phyloP scores from a whole-genome alignment of 2,329 filamentous ascomycete species.

The Fusarium circinatum region DNA sequence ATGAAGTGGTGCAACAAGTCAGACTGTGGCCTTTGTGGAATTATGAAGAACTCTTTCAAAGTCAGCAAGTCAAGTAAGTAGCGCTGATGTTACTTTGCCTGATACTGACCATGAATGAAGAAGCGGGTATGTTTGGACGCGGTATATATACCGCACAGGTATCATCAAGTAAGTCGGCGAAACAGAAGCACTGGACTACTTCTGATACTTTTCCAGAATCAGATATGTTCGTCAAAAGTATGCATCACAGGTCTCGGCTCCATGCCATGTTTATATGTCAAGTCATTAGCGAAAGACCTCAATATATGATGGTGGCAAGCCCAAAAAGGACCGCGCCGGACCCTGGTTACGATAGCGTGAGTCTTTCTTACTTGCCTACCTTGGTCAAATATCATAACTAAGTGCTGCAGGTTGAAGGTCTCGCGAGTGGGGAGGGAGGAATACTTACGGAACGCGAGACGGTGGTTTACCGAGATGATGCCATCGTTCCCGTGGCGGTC shows the following conservation, averaged over 20 bases:
- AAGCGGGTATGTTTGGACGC: background rate
- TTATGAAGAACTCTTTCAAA: background rate
- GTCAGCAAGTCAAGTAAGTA: background rate
- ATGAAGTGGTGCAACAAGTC: background rate
- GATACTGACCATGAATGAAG: background rate
- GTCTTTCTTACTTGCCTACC: background rate
- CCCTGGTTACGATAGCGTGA: constrained; percentile 6
- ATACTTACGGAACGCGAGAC: background rate
- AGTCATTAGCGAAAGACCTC: background rate
- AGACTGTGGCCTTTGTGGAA: background rate
- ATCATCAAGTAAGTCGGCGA: background rate
- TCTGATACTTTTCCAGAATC: background rate
- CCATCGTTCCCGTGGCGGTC: constrained; percentile 3
- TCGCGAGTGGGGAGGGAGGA: background rate
- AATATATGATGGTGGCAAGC: background rate
- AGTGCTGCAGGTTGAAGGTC: background rate
- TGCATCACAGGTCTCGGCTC: background rate
- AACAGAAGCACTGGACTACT: background rate
- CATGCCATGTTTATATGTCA: background rate
- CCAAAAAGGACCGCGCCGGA: background rate
- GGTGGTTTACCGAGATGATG: constrained; percentile 19
- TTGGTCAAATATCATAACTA: background rate
- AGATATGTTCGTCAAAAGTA: background rate
- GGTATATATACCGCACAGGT: background rate
- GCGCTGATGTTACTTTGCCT: fast-evolving